Evolutionary conservation across 2,329 filamentous ascomycete genomes (phyloP).

Genomic region (Chaetomium strumarium): DNA sequence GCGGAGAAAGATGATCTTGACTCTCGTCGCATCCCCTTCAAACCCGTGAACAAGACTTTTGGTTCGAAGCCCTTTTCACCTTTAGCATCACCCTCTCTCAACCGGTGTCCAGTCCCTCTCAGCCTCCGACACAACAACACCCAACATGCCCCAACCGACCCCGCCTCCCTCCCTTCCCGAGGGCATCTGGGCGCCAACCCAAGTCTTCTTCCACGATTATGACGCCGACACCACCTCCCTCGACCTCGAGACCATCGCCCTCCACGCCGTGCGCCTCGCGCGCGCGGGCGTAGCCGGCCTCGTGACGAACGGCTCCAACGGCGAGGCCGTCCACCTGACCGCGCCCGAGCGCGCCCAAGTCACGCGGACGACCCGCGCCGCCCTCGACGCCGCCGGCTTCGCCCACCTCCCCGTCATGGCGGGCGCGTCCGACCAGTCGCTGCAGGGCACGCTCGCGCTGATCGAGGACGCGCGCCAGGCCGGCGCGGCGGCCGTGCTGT

Average conservation of each 20-base stretch:
- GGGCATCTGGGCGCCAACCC: constrained; percentile 6
- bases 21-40: no score
- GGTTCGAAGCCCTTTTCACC: no score
- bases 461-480: neutral
- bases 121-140: neutral
- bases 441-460: neutral
- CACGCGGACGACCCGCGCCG: neutral
- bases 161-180: neutral
- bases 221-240: neutral
- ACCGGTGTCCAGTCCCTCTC: no score
- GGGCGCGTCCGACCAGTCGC: constrained; percentile 1
- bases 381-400: neutral
- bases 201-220: constrained; percentile 1
- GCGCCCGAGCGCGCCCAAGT: neutral
- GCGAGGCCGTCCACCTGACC: constrained; percentile 3
- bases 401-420: neutral
- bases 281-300: constrained; percentile 3
- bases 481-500: neutral
- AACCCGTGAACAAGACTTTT: no score
- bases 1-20: no score
- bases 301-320: constrained; percentile 8
- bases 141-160: neutral
- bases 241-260: constrained; percentile 1
- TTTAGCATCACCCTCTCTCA: no score
- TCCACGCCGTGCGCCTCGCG: constrained; percentile 3